phyloP scores from a whole-genome alignment of 169 alveolate species.

The Eimeria sp. region DNA sequence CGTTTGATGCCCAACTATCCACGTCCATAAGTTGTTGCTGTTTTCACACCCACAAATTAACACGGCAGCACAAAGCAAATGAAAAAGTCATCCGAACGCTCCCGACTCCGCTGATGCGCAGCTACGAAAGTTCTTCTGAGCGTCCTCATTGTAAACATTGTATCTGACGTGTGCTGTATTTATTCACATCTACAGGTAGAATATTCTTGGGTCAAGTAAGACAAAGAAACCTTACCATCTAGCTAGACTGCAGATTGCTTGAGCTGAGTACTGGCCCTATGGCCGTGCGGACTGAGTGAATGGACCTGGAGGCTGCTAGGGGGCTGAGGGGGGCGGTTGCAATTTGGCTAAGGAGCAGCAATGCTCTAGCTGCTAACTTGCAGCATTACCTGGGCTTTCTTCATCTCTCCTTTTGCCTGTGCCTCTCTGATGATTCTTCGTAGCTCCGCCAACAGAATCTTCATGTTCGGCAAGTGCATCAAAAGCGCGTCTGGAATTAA shows the following conservation, averaged over 20 bases:
- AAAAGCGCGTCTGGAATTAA: constrained; percentile 98
- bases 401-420: constrained; percentile 63
- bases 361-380: neutral
- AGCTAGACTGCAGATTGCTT: neutral
- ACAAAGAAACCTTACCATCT: neutral
- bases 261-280: neutral
- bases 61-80: neutral
- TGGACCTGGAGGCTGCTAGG: neutral
- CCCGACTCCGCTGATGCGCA: neutral
- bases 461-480: constrained; percentile 96
- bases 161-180: neutral
- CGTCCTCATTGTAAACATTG: neutral
- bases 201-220: neutral
- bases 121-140: neutral
- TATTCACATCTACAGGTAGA: neutral
- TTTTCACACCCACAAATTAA: neutral
- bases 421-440: constrained; percentile 78
- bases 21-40: constrained; percentile 80
- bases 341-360: neutral
- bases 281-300: neutral
- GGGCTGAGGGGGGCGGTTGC: neutral
- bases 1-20: constrained; percentile 46
- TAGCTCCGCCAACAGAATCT: constrained; percentile 85
- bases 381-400: constrained; percentile 59
- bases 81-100: neutral